Base-by-base conservation (phyloP, 306 rosid genomes). In the Alnus rubra region DNA sequence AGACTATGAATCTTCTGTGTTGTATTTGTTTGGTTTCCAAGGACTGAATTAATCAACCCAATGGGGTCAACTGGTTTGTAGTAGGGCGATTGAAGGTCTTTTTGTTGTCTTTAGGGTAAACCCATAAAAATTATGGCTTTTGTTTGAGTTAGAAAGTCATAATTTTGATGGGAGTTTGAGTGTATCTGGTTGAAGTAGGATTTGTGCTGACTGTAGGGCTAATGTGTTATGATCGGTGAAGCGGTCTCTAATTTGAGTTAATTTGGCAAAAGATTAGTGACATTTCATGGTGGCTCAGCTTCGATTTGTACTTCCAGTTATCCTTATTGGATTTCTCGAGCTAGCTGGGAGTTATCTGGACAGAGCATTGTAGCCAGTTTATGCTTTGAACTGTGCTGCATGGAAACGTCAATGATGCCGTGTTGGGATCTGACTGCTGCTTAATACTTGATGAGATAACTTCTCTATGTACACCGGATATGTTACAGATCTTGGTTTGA, bases 1-100 rank as follows among this genome's bases (percentile, higher is more conserved):
- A 67, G 51, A 67, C 72, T 59, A 56, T 53, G 80, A 75, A 68
- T 75, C 54, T 64, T 23, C 68, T 60, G 78, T 71, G 6, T 70
- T 74, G 14, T 33, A n/a, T 74, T 73, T 77, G 73, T 37, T 76
- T 28, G 31, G 52, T 54, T 76, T 67, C 69, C 9, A 19, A 75
- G 4, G 58, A 35, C 60, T 69, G 72, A 76, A 73, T 18, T 31
- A 11, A 37, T 58, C 28, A 67, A 68, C 44, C 18, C 4, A 53
- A 60, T 31, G 77, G 67, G 56, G 14, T 50, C 45, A 15, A 3
- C 44, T 50, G 13, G 45, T 50, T 49, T 49, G n/a, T 71, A 42
- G 50, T 39, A 8, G 10, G 72, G 72, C 15, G 71, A 37, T 10
- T 39, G 71, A n/a, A 35, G 48, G 28, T 37, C 12, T 39, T 23